These are phyloP conservation scores for Solanum arcanum DNA, from an alignment of 257 asterid genomes.

Conservation along the genomic window DNA sequence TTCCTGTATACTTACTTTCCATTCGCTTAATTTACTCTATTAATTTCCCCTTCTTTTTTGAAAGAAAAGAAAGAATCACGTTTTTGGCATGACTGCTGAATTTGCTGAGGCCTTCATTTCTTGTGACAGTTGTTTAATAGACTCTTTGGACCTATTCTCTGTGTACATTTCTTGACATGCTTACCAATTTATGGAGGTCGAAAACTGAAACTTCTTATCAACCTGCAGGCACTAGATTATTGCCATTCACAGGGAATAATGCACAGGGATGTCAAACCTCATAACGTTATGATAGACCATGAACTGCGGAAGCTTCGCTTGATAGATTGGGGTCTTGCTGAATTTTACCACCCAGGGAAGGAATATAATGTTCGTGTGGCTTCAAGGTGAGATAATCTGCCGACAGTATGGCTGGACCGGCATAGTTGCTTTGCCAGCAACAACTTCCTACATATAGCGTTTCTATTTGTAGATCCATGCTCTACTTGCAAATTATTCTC, in stretches of 20 bases:
- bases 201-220: neutral
- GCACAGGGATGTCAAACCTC: conserved; percentile 46
- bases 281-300: conserved; percentile 40
- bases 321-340: conserved; percentile 48
- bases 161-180: neutral
- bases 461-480: neutral
- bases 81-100: neutral
- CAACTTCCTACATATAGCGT: neutral
- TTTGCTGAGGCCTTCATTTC: neutral
- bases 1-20: neutral
- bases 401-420: neutral
- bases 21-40: neutral
- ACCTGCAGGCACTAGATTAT: conserved; percentile 36
- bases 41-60: neutral
- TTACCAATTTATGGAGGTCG: neutral
- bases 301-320: conserved; percentile 38
- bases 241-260: conserved; percentile 45
- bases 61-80: neutral
- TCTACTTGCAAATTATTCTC: neutral
- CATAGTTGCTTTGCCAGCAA: neutral
- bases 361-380: conserved; percentile 41
- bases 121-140: neutral
- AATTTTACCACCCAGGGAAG: conserved; percentile 39
- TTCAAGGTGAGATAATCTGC: conserved; percentile 20
- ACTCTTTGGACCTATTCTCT: neutral